These are phyloP conservation scores for Hanseniaspora lachancei DNA, from an alignment of 805 yeast species.

Conservation along the genomic window DNA sequence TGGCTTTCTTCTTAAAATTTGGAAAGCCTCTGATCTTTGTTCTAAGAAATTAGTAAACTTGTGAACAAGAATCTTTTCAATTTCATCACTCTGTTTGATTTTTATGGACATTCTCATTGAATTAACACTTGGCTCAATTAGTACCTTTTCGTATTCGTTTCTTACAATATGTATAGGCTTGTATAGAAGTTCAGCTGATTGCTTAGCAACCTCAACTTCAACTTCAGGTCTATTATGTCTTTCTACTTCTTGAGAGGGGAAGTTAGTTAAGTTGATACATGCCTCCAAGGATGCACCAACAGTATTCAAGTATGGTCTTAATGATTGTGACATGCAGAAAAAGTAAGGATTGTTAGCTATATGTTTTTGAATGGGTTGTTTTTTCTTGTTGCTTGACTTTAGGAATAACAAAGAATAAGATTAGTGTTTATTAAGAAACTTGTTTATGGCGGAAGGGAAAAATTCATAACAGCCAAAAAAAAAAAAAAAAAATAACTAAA, in stretches of 20 bases:
- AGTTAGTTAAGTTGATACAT: constrained; percentile 82
- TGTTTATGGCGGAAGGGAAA: too few relatives aligned
- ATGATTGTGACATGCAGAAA: constrained; percentile 70
- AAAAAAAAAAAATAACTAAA: too few relatives aligned
- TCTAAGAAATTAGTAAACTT: constrained; percentile 88
- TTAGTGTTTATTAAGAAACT: too few relatives aligned
- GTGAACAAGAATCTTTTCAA: constrained; percentile 85
- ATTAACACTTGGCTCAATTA: constrained; percentile 89
- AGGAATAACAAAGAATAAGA: too few relatives aligned
- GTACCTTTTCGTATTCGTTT: constrained; percentile 82
- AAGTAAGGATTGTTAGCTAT: background rate
- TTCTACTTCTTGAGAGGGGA: constrained; percentile 89
- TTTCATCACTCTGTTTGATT: constrained; percentile 95
- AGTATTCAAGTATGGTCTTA: constrained; percentile 86
- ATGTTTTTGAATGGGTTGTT: too few relatives aligned
- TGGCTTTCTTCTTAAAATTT: constrained; percentile 82
- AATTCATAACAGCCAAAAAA: too few relatives aligned
- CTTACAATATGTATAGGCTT: constrained; percentile 84
- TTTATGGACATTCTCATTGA: constrained; percentile 81
- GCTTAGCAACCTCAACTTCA: constrained; percentile 72
- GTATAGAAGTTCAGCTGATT: constrained; percentile 70
- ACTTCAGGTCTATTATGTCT: constrained; percentile 96
- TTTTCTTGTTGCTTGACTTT: too few relatives aligned
- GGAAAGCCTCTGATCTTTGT: constrained; percentile 89
- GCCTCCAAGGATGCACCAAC: constrained; percentile 89